Evolutionary conservation across 2,329 filamentous ascomycete genomes (phyloP).

Genomic region (Neodidymelliopsis sp.): DNA sequence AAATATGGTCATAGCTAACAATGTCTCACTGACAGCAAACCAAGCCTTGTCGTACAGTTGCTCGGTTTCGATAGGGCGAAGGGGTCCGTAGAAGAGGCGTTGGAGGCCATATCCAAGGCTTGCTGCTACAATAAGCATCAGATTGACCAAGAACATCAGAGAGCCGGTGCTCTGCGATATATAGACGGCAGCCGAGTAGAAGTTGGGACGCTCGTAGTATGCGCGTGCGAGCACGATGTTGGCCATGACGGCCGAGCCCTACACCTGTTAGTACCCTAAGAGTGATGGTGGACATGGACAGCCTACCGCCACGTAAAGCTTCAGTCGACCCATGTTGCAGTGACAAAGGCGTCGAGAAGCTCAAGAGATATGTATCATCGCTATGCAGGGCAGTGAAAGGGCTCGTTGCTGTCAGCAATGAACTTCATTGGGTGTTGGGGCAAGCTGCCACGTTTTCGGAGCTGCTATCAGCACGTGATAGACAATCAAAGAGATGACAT

Average conservation of each 20-base stretch:
- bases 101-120: slow-evolving; percentile 87
- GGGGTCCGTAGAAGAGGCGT: slow-evolving; percentile 84
- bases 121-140: slow-evolving; percentile 81
- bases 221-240: slow-evolving; percentile 85
- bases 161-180: slow-evolving; percentile 96
- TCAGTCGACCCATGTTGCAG: slow-evolving; percentile 42
- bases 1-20: slow-evolving; percentile 98
- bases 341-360: slow-evolving; percentile 10
- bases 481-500: slow-evolving; percentile 9
- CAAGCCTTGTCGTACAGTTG: slow-evolving; percentile 97
- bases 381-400: slow-evolving; percentile 17
- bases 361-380: slow-evolving; percentile 20
- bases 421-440: slow-evolving; percentile 9
- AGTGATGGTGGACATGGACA: neutral
- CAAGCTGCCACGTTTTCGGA: slow-evolving; percentile 22
- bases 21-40: slow-evolving; percentile 97
- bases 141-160: slow-evolving; percentile 91
- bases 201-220: slow-evolving; percentile 94
- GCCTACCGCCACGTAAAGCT: slow-evolving; percentile 46
- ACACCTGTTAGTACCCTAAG: slow-evolving; percentile 25
- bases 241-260: slow-evolving; percentile 80
- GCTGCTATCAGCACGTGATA: slow-evolving; percentile 19
- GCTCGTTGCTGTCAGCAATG: slow-evolving; percentile 7
- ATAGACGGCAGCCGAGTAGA: slow-evolving; percentile 97
- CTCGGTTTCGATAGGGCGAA: slow-evolving; percentile 94